phyloP scores from a whole-genome alignment of 805 yeast species.

The Yarrowia yakushimensis region DNA sequence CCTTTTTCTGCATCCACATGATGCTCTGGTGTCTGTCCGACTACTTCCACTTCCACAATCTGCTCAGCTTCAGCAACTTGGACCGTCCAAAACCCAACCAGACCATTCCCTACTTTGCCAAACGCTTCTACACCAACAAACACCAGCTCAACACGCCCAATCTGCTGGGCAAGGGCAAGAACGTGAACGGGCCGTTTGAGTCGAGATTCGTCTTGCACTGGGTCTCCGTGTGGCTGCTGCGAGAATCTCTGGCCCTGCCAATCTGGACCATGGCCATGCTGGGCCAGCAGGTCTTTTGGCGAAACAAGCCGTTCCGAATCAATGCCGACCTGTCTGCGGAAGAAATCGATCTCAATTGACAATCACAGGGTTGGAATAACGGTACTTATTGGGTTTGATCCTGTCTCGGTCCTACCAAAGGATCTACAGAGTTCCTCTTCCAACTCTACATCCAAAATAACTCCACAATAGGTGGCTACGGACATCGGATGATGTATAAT shows the following conservation, averaged over 20 bases:
- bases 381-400: not conserved
- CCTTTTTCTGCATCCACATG: conserved; percentile 53
- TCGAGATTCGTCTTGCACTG: conserved; percentile 31
- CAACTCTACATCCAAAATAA: not conserved
- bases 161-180: not conserved
- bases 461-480: too few relatives aligned
- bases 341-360: conserved; percentile 38
- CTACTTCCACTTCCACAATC: conserved; percentile 51
- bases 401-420: not conserved
- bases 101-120: conserved; percentile 34
- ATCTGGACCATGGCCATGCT: conserved; percentile 78
- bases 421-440: not conserved
- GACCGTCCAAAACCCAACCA: conserved; percentile 29
- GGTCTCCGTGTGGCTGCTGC: conserved; percentile 55
- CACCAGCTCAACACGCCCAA: not conserved
- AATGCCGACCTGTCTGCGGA: conserved; percentile 74
- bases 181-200: conserved; percentile 28
- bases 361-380: not conserved
- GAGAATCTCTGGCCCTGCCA: conserved; percentile 77
- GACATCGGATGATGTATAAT: not conserved
- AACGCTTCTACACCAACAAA: conserved; percentile 32
- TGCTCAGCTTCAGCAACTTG: conserved; percentile 38
- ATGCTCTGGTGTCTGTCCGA: conserved; percentile 63
- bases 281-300: conserved; percentile 63
- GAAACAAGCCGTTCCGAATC: conserved; percentile 72